Conservation (phyloP, 2,329 filamentous ascomycete genomes). For the Mycosphaerelloides madeirae region DNA sequence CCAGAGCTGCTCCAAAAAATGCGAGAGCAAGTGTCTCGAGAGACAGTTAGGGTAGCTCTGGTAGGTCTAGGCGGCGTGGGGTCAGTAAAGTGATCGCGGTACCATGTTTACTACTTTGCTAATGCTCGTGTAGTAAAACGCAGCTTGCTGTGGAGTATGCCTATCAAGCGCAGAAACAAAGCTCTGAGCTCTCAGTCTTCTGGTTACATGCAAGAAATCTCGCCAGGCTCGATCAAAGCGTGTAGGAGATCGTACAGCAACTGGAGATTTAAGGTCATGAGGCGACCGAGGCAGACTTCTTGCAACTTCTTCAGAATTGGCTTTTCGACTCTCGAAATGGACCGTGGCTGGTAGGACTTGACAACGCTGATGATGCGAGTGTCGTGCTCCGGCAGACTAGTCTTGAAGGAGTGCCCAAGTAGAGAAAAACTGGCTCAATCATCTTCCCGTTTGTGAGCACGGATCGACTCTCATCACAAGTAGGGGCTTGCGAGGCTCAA, state of each 20-base stretch:
- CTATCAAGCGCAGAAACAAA: constrained; percentile 7
- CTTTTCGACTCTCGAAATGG: constrained; percentile 7
- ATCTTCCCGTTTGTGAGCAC: constrained; percentile 16
- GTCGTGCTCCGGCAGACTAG: constrained; percentile 7
- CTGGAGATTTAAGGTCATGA: constrained; percentile 10
- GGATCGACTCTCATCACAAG: constrained; percentile 22
- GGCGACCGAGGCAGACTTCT: constrained; percentile 16
- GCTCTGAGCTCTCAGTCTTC: constrained; percentile 20
- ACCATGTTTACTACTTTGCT: neutral
- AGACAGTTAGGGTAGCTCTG: neutral
- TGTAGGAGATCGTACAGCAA: constrained; percentile 11
- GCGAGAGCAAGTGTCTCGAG: neutral
- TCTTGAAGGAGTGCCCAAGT: neutral
- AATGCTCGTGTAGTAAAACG: constrained; percentile 19
- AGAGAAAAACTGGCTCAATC: constrained; percentile 6
- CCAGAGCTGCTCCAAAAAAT: neutral
- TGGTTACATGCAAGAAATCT: constrained; percentile 24
- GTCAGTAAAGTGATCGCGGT: neutral
- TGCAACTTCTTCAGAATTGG: constrained; percentile 13
- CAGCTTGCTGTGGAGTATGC: constrained; percentile 25
- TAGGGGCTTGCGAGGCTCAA: constrained; percentile 15
- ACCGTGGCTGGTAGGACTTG: constrained; percentile 23
- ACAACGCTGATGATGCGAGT: constrained; percentile 23
- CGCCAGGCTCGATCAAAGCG: constrained; percentile 20
- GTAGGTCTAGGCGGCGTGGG: neutral